Evolutionary conservation across 768 basidiomycete genomes (phyloP), one percentile per base, ranked within the genome.

Genomic region (Russula earlei): DNA sequence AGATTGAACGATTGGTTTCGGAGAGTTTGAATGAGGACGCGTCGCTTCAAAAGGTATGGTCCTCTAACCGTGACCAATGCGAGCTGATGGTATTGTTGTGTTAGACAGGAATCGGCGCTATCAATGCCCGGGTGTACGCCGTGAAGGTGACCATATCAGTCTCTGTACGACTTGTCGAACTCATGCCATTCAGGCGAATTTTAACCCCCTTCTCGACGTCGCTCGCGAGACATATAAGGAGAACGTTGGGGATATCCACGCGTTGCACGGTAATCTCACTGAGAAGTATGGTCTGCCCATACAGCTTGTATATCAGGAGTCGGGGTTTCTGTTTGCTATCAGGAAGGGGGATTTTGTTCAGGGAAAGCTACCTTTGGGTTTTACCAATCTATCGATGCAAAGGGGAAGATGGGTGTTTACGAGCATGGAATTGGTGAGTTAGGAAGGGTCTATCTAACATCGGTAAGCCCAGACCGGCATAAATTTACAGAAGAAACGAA

Each of bases 151-250:
- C 46, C 44, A 0, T 2, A 20, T 22, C 20, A 51, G 45, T 36
- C 31, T 36, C 37, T 40, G 4, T 20, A 27, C 27, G 8, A 20
- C 24, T 15, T 22, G 31, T 29, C 9, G 24, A 29, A 43, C 20
- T 45, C 27, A 52, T 10, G 27, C 37, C 36, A 42, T 48, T 7
- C 44, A 86, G 79, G 87, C 90, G 3, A 87, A 88, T 58, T 79
- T 77, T 64, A 89, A 91, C 62, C 81, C 81, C 27, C 75, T 95
- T 10, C 83, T 99, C 29, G 95, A 98, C 61, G 91, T 98, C 7
- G 96, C 95, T 2, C 80, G 96, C 3, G 91, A 91, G 67, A 94
- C 94, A 0, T 97, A 85, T 73, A 90, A 86, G 63, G 94, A 99
- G 68, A 95, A 95, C 62, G 77, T 95, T 42, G 79, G 82, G 15